phyloP scores from a whole-genome alignment of 768 basidiomycete species.

The Tricholoma furcatifolium region DNA sequence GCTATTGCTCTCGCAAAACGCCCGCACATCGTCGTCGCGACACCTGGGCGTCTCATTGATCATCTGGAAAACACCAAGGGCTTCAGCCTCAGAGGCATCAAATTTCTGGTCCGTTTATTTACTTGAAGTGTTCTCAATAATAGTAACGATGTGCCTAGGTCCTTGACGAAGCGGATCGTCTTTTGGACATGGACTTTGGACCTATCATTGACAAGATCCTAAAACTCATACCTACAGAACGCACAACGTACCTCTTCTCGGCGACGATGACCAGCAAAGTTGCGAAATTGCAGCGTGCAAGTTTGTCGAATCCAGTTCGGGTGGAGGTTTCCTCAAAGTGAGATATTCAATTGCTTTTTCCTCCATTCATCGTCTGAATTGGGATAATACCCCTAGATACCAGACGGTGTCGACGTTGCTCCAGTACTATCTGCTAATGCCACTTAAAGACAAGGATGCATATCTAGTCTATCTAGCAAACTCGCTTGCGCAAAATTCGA shows the following conservation, averaged over 20 bases:
- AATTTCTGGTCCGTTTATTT: conserved; percentile 71
- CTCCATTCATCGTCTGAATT: background rate
- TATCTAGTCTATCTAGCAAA: conserved; percentile 89
- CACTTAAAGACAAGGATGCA: conserved; percentile 88
- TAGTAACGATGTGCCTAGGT: conserved; percentile 50
- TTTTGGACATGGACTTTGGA: conserved; percentile 96
- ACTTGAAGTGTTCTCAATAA: background rate
- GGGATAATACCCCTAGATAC: conserved; percentile 57
- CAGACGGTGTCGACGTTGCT: conserved; percentile 94
- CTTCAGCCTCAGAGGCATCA: conserved; percentile 80
- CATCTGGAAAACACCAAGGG: conserved; percentile 98
- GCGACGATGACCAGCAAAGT: conserved; percentile 99
- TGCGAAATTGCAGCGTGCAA: conserved; percentile 92
- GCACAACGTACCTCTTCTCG: conserved; percentile 94
- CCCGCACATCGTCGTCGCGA: conserved; percentile 94
- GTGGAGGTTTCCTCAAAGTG: conserved; percentile 94
- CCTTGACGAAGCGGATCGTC: conserved; percentile 94
- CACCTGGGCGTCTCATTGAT: conserved; percentile 89
- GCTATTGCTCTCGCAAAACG: conserved; percentile 89
- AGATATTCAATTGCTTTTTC: conserved; percentile 22
- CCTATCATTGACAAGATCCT: conserved; percentile 95
- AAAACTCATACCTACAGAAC: conserved; percentile 90
- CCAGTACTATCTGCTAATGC: conserved; percentile 95
- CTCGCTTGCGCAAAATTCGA: conserved; percentile 85
- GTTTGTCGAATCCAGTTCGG: conserved; percentile 88